Evolutionary conservation across 192 early-diverging fungal genomes (phyloP).

Genomic region (Podochytrium sp.): DNA sequence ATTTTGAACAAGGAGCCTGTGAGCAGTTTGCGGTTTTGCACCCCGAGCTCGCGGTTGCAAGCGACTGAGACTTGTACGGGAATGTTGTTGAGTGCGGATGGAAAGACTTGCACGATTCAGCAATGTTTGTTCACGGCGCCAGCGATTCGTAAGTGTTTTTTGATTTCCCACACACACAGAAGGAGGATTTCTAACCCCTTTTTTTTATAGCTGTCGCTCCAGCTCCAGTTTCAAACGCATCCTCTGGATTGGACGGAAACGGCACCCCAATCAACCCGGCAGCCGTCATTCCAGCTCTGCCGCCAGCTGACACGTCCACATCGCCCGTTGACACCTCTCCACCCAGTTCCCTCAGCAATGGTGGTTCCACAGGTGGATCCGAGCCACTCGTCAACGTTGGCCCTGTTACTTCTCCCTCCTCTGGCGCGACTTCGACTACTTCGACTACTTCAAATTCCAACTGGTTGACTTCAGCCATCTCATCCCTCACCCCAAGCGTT

Average conservation of each 20-base stretch:
- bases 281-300: not conserved
- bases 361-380: too few relatives aligned
- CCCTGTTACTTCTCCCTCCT: too few relatives aligned
- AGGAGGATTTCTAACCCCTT: not conserved
- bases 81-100: slow-evolving; percentile 15
- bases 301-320: too few relatives aligned
- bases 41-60: slow-evolving; percentile 12
- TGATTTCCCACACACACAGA: not conserved
- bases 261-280: not conserved
- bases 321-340: too few relatives aligned
- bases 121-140: slow-evolving; percentile 17
- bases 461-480: too few relatives aligned
- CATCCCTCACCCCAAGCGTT: too few relatives aligned
- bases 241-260: not conserved
- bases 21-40: slow-evolving; percentile 8
- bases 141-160: not conserved
- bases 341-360: not conserved
- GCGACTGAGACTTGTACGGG: slow-evolving; percentile 16
- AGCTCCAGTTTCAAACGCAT: not conserved
- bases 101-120: slow-evolving; percentile 27
- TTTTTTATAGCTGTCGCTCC: not conserved
- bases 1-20: not conserved
- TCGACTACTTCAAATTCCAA: too few relatives aligned
- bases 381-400: too few relatives aligned
- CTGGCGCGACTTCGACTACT: too few relatives aligned